These are phyloP conservation scores for Filobasidium wieringae DNA, from an alignment of 768 basidiomycete genomes.

Conservation along the genomic window DNA sequence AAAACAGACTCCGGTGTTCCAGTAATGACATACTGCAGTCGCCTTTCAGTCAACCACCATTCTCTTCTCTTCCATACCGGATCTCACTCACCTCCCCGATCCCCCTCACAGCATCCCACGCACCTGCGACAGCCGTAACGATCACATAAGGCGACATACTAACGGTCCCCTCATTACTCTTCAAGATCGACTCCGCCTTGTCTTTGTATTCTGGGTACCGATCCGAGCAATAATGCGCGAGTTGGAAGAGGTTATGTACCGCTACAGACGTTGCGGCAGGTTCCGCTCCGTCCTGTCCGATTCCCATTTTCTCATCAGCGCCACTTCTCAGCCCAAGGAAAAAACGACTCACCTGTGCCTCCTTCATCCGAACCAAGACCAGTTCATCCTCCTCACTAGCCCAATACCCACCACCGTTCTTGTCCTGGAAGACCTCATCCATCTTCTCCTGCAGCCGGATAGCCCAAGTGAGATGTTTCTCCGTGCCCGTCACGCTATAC, in stretches of 20 bases:
- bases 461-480: constrained; percentile 37
- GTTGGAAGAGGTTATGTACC: constrained; percentile 21
- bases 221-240: constrained; percentile 21
- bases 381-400: constrained; percentile 39
- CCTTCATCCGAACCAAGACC: constrained; percentile 42
- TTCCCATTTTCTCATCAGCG: background rate
- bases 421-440: constrained; percentile 42
- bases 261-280: constrained; percentile 25
- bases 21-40: constrained; percentile 23
- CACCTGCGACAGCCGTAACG: constrained; percentile 18
- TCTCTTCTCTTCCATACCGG: too few relatives aligned
- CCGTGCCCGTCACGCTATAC: constrained; percentile 40
- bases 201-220: constrained; percentile 21
- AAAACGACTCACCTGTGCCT: constrained; percentile 34
- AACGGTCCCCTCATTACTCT: constrained; percentile 22
- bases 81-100: constrained; percentile 28
- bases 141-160: constrained; percentile 25
- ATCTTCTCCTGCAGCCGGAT: constrained; percentile 40
- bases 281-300: constrained; percentile 26
- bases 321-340: background rate
- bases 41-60: too few relatives aligned
- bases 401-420: constrained; percentile 41
- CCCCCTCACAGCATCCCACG: constrained; percentile 26
- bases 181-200: constrained; percentile 17
- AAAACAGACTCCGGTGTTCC: constrained; percentile 25